A percentile compares a stretch with the other conserved stretches of the same genome.
Evolutionary conservation across 108 stramenopile species (phyloP).

Genomic region (Nitzschia sp.): DNA sequence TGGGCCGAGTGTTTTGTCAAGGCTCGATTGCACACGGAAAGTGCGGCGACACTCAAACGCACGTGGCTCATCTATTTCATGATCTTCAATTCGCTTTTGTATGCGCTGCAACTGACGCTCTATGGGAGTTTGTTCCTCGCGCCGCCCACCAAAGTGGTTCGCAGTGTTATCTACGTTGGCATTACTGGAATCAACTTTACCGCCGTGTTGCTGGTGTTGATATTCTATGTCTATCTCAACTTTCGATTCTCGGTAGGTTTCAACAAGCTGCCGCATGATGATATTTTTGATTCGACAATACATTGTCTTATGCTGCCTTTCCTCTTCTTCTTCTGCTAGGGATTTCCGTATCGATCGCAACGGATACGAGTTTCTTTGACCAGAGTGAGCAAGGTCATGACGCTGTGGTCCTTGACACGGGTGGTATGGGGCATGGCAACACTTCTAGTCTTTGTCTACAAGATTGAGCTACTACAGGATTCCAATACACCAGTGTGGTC

Average conservation of each 20-base stretch:
- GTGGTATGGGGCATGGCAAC: slow-evolving; percentile 67
- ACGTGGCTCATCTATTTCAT: slow-evolving; percentile 71
- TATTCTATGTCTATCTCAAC: slow-evolving; percentile 75
- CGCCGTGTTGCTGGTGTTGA: slow-evolving; percentile 65
- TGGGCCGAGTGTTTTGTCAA: slow-evolving; percentile 88
- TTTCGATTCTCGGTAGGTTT: slow-evolving; percentile 68
- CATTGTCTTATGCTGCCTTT: too few relatives aligned
- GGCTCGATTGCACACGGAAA: slow-evolving; percentile 69
- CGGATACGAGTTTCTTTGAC: slow-evolving; percentile 36
- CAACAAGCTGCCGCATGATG: too few relatives aligned
- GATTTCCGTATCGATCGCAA: slow-evolving; percentile 56
- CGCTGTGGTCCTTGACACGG: slow-evolving; percentile 54
- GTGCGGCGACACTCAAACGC: slow-evolving; percentile 52
- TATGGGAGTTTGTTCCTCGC: slow-evolving; percentile 81
- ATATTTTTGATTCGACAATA: too few relatives aligned
- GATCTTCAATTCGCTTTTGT: slow-evolving; percentile 82
- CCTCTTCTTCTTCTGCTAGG: too few relatives aligned
- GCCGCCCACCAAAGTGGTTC: slow-evolving; percentile 48
- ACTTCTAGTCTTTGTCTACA: slow-evolving; percentile 49
- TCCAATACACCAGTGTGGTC: slow-evolving; percentile 55
- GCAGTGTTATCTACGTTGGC: slow-evolving; percentile 69
- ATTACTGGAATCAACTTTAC: slow-evolving; percentile 76
- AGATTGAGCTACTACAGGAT: slow-evolving; percentile 61
- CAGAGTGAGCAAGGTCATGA: slow-evolving; percentile 54
- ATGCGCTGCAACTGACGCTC: slow-evolving; percentile 73